Evolutionary conservation across 192 early-diverging fungal species (phyloP).

Genomic region (Rhizoclosmatium sp.): DNA sequence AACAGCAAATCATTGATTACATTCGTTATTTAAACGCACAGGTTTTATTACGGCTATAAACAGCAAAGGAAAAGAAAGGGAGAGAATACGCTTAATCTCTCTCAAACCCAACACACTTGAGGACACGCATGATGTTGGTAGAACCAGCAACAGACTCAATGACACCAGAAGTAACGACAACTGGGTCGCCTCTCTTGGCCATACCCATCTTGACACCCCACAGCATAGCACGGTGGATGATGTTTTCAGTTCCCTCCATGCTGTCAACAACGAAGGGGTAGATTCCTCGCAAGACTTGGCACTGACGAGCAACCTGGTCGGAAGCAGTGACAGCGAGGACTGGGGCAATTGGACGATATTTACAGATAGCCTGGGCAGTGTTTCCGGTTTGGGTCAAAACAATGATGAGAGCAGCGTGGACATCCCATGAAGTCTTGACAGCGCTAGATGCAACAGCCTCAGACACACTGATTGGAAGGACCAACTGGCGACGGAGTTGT

Average conservation of each 20-base stretch:
- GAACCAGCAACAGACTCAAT: constrained; percentile 50
- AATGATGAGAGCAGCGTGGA: constrained; percentile 76
- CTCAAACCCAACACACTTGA: constrained; percentile 57
- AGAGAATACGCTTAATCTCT: neutral
- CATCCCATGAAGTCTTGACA: constrained; percentile 54
- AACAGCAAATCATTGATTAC: neutral
- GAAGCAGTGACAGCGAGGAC: constrained; percentile 88
- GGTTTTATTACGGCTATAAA: neutral
- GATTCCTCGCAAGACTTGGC: constrained; percentile 60
- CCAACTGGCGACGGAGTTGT: constrained; percentile 79
- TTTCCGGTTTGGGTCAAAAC: constrained; percentile 86
- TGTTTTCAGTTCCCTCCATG: constrained; percentile 63
- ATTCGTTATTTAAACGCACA: neutral
- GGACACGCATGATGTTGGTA: constrained; percentile 63
- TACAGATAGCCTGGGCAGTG: constrained; percentile 88
- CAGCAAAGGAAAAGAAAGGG: neutral
- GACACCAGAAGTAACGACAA: constrained; percentile 60
- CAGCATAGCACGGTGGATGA: constrained; percentile 63
- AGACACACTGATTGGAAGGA: constrained; percentile 80
- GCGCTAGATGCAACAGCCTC: constrained; percentile 94
- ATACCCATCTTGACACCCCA: constrained; percentile 68
- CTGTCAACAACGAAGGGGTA: constrained; percentile 59
- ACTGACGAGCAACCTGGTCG: constrained; percentile 61
- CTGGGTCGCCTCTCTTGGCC: constrained; percentile 59
- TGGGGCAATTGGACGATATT: constrained; percentile 92